Base-by-base conservation (phyloP, 345 rosid species). In the Aquilaria yunnanensis region DNA sequence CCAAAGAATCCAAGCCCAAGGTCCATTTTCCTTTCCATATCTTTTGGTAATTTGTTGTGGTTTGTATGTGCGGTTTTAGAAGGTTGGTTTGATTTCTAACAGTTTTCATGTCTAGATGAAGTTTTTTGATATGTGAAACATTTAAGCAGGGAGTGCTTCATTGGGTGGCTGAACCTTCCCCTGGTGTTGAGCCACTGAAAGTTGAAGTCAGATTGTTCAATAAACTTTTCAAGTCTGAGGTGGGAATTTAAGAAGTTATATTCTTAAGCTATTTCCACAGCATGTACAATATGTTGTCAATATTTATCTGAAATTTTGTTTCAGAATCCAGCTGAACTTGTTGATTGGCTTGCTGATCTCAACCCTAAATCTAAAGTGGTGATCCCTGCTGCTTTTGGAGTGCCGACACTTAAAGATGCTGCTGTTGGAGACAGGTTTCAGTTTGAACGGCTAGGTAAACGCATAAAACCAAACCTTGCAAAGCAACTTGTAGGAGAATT, bases 191-290 rank as follows among this genome's bases (percentile, higher is more conserved):
- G 56, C 97, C 96, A 33, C 72, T 90, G 68, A 77, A 75, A 68
- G 77, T 88, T 54, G 97, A 90, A 90, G 97, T 94, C 71, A 84
- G 96, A 76, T 82, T 94, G 80, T 94, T 90, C 63, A 96, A 90
- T 58, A 94, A 74, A 68, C 84, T 94, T 61, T 94, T 94, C 45
- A 78, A 81, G 59, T 85, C 91, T 2, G 99, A 94, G 97, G 99
- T 88, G 61, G 58, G 43, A 37, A 8, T 37, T 37, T 37, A 37
- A 4, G 67, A 57, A 34, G 31, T 56, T 63, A 30, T 56, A 43
- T 60, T 51, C 33, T 2, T 33, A 16, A 50, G 14, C 56, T 31
- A 57, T n/a, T 47, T 37, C 54, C 41, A 59, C 51, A 33, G 41
- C 51, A 41, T 34, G 13, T 48, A 14, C 16, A 16, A 16, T 16